Evolutionary conservation across 1,284 basidiomycete genomes (phyloP).

Genomic region (Leccinum solheimii): DNA sequence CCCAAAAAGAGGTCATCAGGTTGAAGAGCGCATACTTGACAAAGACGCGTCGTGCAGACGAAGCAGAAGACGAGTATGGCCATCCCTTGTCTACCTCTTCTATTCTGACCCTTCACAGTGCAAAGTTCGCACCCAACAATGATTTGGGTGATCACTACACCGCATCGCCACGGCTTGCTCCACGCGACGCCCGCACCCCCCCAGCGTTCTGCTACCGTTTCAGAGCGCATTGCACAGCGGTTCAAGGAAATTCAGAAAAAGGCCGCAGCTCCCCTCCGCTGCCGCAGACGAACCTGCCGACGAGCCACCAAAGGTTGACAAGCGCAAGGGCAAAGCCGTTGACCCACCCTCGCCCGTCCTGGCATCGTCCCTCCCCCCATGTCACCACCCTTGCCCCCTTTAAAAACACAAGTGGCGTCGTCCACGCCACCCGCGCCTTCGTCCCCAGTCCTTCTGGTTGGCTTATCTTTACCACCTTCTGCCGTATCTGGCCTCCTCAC

Average conservation of each 20-base stretch:
- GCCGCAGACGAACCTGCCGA: constrained; percentile 18
- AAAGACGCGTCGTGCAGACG: constrained; percentile 81
- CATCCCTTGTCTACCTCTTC: constrained; percentile 8
- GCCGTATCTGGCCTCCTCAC: constrained; percentile 68
- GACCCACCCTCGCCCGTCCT: constrained; percentile 44
- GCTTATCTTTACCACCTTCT: constrained; percentile 63
- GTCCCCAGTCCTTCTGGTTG: constrained; percentile 68
- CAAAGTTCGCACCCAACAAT: constrained; percentile 78
- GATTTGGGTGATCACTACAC: constrained; percentile 69
- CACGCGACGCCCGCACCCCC: constrained; percentile 49
- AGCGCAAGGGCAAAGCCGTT: constrained; percentile 73
- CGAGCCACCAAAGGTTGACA: constrained; percentile 57
- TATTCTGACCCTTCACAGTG: constrained; percentile 44
- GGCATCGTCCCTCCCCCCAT: constrained; percentile 58
- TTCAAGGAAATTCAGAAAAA: constrained; percentile 73
- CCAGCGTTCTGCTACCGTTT: constrained; percentile 65
- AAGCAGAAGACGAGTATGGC: constrained; percentile 87
- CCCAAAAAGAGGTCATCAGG: constrained; percentile 63
- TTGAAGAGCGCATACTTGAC: constrained; percentile 75
- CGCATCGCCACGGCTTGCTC: constrained; percentile 65
- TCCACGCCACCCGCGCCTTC: constrained; percentile 41
- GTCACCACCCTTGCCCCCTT: constrained; percentile 54
- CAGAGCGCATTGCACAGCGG: constrained; percentile 73
- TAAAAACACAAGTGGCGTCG: constrained; percentile 36
- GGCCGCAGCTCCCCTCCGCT: constrained; percentile 30